These are phyloP conservation scores for Neospermospora avenae DNA, from an alignment of 2,329 filamentous ascomycete genomes.

Conservation along the genomic window DNA sequence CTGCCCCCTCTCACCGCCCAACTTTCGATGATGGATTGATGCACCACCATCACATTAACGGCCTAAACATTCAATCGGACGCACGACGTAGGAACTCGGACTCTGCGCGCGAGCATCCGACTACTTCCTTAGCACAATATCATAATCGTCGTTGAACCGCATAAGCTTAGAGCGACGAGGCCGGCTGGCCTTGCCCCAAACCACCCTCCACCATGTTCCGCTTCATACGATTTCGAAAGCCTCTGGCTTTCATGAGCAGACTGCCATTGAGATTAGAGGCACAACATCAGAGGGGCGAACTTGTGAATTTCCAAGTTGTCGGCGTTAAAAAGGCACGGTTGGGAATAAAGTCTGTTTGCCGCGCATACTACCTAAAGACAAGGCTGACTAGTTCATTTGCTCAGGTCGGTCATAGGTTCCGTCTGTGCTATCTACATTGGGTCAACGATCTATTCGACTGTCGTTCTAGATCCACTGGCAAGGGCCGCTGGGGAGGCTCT, in stretches of 20 bases:
- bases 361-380: not conserved
- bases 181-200: conserved; percentile 29
- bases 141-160: not conserved
- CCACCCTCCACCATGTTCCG: conserved; percentile 28
- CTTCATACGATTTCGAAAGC: conserved; percentile 21
- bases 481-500: conserved; percentile 35
- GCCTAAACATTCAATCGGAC: not conserved
- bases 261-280: conserved; percentile 27
- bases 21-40: not conserved
- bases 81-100: not conserved
- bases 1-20: not conserved
- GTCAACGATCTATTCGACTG: conserved; percentile 43
- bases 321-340: conserved; percentile 22
- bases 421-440: conserved; percentile 37
- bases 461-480: conserved; percentile 47
- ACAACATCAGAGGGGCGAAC: conserved; percentile 21
- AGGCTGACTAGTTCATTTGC: not conserved
- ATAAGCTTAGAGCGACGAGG: conserved; percentile 29
- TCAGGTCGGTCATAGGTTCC: conserved; percentile 31
- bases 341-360: conserved; percentile 18
- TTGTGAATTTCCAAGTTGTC: conserved; percentile 28
- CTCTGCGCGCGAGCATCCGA: not conserved
- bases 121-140: not conserved
- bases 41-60: not conserved
- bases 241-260: conserved; percentile 21